phyloP scores from a whole-genome alignment of 805 yeast genomes.

The Kuraishia capsulata region DNA sequence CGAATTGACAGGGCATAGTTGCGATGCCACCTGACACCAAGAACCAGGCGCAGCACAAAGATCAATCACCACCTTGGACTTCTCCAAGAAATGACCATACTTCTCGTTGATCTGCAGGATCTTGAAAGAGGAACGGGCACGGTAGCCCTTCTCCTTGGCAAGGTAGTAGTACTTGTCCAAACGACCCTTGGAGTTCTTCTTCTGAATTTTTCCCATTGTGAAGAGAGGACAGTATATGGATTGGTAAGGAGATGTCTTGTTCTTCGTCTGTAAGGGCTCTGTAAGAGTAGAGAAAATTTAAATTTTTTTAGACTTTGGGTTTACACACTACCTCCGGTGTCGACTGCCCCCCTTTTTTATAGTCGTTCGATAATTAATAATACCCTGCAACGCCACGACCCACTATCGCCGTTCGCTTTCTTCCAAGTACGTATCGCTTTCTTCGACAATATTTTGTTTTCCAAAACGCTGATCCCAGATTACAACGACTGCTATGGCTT shows the following conservation, averaged over 20 bases:
- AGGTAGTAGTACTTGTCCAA: slow-evolving; percentile 92
- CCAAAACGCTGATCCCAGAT: no score
- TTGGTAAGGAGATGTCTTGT: neutral
- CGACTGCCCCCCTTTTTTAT: no score
- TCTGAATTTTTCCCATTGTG: slow-evolving; percentile 81
- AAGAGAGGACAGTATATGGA: no score
- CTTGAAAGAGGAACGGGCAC: slow-evolving; percentile 98
- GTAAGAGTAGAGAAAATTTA: neutral
- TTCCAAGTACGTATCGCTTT: no score
- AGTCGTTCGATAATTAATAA: no score
- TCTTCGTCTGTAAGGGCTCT: neutral
- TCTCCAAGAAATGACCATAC: slow-evolving; percentile 89
- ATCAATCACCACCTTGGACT: slow-evolving; percentile 93
- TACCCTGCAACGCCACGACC: no score
- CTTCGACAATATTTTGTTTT: no score
- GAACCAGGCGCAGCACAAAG: slow-evolving; percentile 99
- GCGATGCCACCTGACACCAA: slow-evolving; percentile 98
- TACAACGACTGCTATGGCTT: neutral
- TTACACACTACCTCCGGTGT: no score
- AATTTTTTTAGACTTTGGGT: no score
- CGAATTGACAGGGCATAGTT: slow-evolving; percentile 85
- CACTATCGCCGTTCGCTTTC: no score
- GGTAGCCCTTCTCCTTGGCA: slow-evolving; percentile 96
- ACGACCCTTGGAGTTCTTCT: slow-evolving; percentile 97
- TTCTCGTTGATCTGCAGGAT: slow-evolving; percentile 92